Percentiles rank a stretch among this genome's conserved stretches.
Evolutionary conservation across 2,329 filamentous ascomycete species (phyloP).

Genomic region (Fusarium chaquense): DNA sequence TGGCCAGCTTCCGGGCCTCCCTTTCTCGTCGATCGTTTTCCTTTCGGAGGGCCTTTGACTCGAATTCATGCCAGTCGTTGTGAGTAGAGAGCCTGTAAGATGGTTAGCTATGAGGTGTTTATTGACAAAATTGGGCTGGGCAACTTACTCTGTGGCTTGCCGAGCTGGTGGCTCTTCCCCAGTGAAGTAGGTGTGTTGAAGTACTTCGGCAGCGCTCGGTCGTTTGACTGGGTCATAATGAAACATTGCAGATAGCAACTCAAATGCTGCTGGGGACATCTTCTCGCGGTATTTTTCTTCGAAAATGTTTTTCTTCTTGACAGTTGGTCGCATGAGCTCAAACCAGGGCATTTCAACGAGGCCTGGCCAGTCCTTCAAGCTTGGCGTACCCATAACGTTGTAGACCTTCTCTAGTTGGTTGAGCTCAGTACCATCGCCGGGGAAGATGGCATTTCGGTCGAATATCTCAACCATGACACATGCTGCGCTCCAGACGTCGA

Average conservation of each 20-base stretch:
- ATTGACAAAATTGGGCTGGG: slow-evolving; percentile 1
- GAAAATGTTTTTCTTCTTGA: slow-evolving; percentile 80
- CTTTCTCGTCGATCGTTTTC: slow-evolving; percentile 80
- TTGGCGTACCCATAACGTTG: slow-evolving; percentile 88
- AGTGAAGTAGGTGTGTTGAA: slow-evolving; percentile 90
- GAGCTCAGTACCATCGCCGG: slow-evolving; percentile 94
- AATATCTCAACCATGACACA: slow-evolving; percentile 98
- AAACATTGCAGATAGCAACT: slow-evolving; percentile 87
- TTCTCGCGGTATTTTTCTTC: slow-evolving; percentile 83
- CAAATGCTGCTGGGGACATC: slow-evolving; percentile 83
- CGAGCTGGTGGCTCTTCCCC: slow-evolving; percentile 80
- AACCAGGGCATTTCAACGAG: slow-evolving; percentile 98
- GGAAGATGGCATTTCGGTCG: slow-evolving; percentile 91
- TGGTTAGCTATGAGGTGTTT: slow-evolving; percentile 48
- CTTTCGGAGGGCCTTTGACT: slow-evolving; percentile 92
- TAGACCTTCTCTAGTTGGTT: slow-evolving; percentile 98
- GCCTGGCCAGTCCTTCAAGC: slow-evolving; percentile 84
- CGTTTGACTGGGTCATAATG: slow-evolving; percentile 87
- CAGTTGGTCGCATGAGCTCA: slow-evolving; percentile 84
- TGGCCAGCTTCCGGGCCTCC: slow-evolving; percentile 62
- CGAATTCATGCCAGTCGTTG: slow-evolving; percentile 98
- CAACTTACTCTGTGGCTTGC: slow-evolving; percentile 84
- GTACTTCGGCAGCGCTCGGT: slow-evolving; percentile 84
- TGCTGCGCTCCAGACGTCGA: slow-evolving; percentile 97
- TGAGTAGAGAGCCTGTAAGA: slow-evolving; percentile 75